Conservation (phyloP, 768 basidiomycete species). For the Auricularia sp. region DNA sequence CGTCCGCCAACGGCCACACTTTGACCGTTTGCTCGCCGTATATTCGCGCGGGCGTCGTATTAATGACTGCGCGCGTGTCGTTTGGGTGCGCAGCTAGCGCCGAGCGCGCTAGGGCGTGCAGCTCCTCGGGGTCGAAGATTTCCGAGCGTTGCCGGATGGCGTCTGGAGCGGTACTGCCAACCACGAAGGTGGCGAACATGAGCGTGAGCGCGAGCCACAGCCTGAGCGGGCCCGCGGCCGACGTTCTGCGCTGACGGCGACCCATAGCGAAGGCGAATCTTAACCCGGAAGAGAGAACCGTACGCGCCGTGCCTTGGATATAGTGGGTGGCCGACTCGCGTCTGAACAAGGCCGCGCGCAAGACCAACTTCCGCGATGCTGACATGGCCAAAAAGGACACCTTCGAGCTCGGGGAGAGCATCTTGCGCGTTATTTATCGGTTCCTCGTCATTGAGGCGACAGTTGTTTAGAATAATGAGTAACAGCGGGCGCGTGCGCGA, state of each 20-base stretch:
- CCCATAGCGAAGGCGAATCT: slow-evolving; percentile 72
- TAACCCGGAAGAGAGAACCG: slow-evolving; percentile 93
- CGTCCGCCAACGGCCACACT: too few species aligned
- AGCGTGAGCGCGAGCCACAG: slow-evolving; percentile 29
- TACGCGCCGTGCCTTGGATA: slow-evolving; percentile 18
- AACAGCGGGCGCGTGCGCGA: too few species aligned
- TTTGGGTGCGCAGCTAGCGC: slow-evolving; percentile 60
- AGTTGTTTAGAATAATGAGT: too few species aligned
- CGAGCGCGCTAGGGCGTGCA: slow-evolving; percentile 65
- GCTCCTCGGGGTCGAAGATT: slow-evolving; percentile 59
- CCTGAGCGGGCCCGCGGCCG: slow-evolving; percentile 8
- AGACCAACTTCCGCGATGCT: too few species aligned
- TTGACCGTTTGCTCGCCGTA: slow-evolving; percentile 53
- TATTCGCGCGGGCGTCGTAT: slow-evolving; percentile 67
- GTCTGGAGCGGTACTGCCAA: slow-evolving; percentile 43
- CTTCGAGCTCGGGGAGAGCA: too few species aligned
- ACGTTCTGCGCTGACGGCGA: background rate
- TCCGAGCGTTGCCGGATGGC: slow-evolving; percentile 80
- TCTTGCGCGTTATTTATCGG: too few species aligned
- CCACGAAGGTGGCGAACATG: slow-evolving; percentile 17
- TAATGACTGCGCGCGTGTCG: slow-evolving; percentile 64
- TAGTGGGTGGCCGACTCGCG: background rate
- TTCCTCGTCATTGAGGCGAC: too few species aligned
- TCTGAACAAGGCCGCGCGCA: too few species aligned
- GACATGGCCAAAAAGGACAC: too few species aligned